Evolutionary conservation across 2,329 filamentous ascomycete genomes (phyloP), one percentile per base, ranked within the genome.

Genomic region (Phoma herbarum): DNA sequence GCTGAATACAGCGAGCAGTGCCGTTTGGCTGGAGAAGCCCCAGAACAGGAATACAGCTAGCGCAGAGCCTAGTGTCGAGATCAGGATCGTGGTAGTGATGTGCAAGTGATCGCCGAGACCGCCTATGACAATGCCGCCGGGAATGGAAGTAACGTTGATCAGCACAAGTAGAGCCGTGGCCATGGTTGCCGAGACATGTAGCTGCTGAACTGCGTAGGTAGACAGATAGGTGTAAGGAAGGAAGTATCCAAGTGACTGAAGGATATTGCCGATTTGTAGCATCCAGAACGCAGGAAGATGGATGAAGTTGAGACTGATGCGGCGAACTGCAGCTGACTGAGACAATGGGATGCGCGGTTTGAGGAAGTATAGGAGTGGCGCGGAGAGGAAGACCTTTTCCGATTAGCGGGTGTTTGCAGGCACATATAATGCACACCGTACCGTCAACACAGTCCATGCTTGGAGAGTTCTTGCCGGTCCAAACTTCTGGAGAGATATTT

Each of bases 31-130:
- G 0, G 81, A 76, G 3, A 83, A 64, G 0, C 81, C 81, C 82
- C 82, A 85, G 28, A 80, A 60, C 1, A 80, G 63, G 39, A 82
- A 81, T 0, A 79, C 72, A 1, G 79, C 76, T 2, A 79, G 11
- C 1, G 68, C 73, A 20, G 78, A 47, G 11, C 80, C 79, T 9
- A 77, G 48, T 0, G 78, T 77, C 0, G 78, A 80, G 0, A 81
- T 67, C 1, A 79, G 57, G 14, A 79, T 78, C 18, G 78, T 77
- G 0, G 75, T 78, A 4, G 76, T 77, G 22, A 76, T 69, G 29
- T 75, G 69, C n/a, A 78, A 71, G 4, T 75, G 73, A 55, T 85
- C 83, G 2, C 78, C 72, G 1, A 78, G 58, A 28, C 62, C 64
- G 25, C 77, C 77, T 48, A 78, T 74, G 14, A 64, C 59, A 33